Base-by-base conservation (phyloP, 768 basidiomycete genomes). In the Heimioporus sp. region DNA sequence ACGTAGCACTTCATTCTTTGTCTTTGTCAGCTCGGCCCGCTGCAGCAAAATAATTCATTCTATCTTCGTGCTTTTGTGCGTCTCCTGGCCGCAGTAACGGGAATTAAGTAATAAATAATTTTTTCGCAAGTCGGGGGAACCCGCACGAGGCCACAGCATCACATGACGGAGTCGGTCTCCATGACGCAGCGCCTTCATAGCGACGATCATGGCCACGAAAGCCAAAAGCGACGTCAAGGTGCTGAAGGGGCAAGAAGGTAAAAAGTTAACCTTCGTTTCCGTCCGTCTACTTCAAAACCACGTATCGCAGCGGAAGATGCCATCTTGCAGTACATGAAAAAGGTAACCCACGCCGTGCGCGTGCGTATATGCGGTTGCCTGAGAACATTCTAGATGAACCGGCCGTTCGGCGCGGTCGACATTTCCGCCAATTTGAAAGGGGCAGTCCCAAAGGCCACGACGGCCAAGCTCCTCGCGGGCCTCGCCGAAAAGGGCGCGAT, bases 401-500 rank as follows among this genome's bases (percentile, higher is more conserved):
- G 92, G 16, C 92, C 92, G 7, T 95, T 86, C 62, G 92, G 92
- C 9, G 92, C 91, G 54, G 92, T 94, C 34, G 93, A 97, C 65
- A 85, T 96, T 6, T 80, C 89, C 15, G 90, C 92, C 10, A 97
- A 97, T 70, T 73, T 97, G 28, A 95, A 95, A 69, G 90, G 90
- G 46, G 86, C 86, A 10, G 85, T 96, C 6, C 84, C 90, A 8
- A 97, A 97, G 65, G 72, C 90, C 2, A 76, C 85, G 3, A 85
- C 86, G 0, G 91, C 92, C 64, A 97, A 96, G 72, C 87, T 95
- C 42, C 76, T 96, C 13, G 72, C 80, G 3, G 72, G 83, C 1
- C 78, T 96, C 16, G 86, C 94, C n/a, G 94, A 95, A 57, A 92
- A 85, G 65, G 90, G 90, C 17, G 80, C 81, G 49, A 74, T 95